Conservation (phyloP, 805 yeast species). For the Lachancea sp. region DNA sequence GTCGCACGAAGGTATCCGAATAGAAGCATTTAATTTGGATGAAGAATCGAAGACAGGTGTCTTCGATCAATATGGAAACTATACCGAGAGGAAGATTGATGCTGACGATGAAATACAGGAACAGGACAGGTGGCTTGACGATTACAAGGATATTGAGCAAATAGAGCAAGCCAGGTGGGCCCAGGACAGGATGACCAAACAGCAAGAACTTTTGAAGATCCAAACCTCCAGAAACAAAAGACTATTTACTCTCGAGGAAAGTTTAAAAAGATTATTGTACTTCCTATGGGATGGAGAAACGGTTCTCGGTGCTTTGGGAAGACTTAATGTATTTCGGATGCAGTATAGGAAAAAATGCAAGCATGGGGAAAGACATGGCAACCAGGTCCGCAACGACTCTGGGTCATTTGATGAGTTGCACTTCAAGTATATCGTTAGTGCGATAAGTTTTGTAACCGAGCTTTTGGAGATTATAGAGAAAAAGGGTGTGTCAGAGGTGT, state of each 20-base stretch:
- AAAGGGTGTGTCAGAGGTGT: constrained; percentile 37
- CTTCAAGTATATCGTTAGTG: constrained; percentile 19
- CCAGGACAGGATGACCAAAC: constrained; percentile 11
- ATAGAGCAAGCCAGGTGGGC: constrained; percentile 14
- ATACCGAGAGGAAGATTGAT: constrained; percentile 29
- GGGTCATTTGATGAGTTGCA: not conserved
- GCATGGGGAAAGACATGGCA: not conserved
- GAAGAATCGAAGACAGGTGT: constrained; percentile 45
- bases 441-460: constrained; percentile 39
- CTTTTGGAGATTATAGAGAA: constrained; percentile 37
- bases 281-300: constrained; percentile 44
- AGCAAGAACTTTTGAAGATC: constrained; percentile 20
- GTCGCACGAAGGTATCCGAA: constrained; percentile 29
- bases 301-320: constrained; percentile 42
- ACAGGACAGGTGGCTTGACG: constrained; percentile 25
- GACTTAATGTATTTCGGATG: constrained; percentile 23
- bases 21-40: constrained; percentile 48
- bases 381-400: not conserved
- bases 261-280: constrained; percentile 31
- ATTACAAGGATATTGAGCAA: constrained; percentile 12
- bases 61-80: constrained; percentile 48
- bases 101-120: constrained; percentile 24
- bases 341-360: constrained; percentile 15
- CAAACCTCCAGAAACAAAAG: constrained; percentile 14
- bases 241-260: constrained; percentile 23